Percentiles rank a stretch among this genome's conserved stretches.
These are phyloP conservation scores for Crithidia mellificae DNA, from an alignment of 208 protist species.

Conservation along the genomic window DNA sequence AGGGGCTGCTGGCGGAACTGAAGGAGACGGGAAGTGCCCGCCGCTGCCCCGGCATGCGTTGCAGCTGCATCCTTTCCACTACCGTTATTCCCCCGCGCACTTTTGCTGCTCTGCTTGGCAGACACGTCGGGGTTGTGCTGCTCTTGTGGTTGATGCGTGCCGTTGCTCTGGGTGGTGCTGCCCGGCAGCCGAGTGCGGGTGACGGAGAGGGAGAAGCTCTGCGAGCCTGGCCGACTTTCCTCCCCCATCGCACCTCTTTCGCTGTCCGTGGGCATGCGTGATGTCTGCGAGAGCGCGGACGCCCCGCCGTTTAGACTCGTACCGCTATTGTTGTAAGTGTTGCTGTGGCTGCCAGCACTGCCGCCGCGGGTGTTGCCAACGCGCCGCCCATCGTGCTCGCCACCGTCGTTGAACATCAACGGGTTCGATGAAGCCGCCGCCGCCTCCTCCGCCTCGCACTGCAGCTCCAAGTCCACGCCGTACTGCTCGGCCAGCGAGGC, in stretches of 20 bases:
- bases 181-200: not conserved
- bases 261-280: not conserved
- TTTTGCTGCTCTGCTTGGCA: no score
- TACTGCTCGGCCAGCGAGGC: slow-evolving; percentile 66
- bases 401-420: not conserved
- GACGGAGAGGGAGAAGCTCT: not conserved
- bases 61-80: not conserved
- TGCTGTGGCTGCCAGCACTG: not conserved
- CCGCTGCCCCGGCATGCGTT: not conserved
- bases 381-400: not conserved
- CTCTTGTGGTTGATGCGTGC: no score
- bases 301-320: no score
- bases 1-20: slow-evolving; percentile 24
- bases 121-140: no score
- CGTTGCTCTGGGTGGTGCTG: not conserved
- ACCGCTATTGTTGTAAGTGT: slow-evolving; percentile 1
- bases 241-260: not conserved
- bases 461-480: slow-evolving; percentile 46
- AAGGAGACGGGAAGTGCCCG: slow-evolving; percentile 15
- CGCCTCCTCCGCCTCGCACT: slow-evolving; percentile 22
- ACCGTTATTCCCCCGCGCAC: no score
- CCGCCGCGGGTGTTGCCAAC: not conserved
- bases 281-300: not conserved
- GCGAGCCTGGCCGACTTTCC: slow-evolving; percentile 3
- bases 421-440: not conserved